Percentiles rank a stretch among this genome's conserved stretches.
Evolutionary conservation across 345 rosid genomes (phyloP).

Genomic region (Citropsis articulata): DNA sequence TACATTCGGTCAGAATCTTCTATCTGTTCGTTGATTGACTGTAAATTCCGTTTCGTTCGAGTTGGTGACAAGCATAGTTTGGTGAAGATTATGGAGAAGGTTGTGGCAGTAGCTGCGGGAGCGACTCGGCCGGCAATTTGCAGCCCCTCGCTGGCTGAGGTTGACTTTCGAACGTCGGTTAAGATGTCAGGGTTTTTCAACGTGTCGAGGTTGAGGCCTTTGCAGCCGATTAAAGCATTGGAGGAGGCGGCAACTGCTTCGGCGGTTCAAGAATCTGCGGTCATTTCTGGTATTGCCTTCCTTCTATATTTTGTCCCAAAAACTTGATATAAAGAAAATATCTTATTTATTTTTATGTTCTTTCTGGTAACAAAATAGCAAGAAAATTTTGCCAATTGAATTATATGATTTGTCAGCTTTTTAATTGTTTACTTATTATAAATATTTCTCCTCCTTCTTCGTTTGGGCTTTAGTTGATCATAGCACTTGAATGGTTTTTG

Average conservation of each 20-base stretch:
- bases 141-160: background rate
- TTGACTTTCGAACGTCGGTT: background rate
- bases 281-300: slow-evolving; percentile 28
- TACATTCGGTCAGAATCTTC: background rate
- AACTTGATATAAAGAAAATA: background rate
- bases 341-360: background rate
- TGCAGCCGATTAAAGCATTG: slow-evolving; percentile 41
- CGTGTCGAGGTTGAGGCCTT: slow-evolving; percentile 17
- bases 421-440: background rate
- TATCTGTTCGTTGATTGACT: background rate
- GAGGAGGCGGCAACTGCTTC: slow-evolving; percentile 42
- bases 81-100: background rate
- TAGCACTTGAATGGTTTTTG: slow-evolving; percentile 1
- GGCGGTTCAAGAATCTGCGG: slow-evolving; percentile 21
- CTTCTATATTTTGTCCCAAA: background rate
- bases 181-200: slow-evolving; percentile 8
- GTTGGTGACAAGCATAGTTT: background rate
- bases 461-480: background rate
- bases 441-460: background rate
- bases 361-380: no score
- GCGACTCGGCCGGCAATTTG: background rate
- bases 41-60: background rate
- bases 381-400: background rate
- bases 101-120: background rate
- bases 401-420: slow-evolving; percentile 3